These are phyloP conservation scores for Erythrophleum ivorense DNA, from an alignment of 331 rosid species.

Conservation along the genomic window DNA sequence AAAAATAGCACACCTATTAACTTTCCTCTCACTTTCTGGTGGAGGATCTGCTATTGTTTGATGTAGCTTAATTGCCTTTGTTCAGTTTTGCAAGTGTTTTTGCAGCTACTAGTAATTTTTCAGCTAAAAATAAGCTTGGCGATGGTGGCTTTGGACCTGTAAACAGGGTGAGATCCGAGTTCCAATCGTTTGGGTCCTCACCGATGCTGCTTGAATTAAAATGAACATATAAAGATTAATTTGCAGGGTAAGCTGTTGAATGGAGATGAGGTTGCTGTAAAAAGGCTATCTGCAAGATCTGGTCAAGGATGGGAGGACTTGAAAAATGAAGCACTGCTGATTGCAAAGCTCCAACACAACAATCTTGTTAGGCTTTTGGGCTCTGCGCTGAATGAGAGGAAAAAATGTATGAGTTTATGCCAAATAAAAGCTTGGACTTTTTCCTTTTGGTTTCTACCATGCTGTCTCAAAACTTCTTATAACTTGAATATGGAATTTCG, in stretches of 20 bases:
- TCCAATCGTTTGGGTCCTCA: too few species aligned
- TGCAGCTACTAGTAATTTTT: conserved; percentile 40
- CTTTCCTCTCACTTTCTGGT: conserved; percentile 12
- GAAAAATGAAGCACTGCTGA: conserved; percentile 40
- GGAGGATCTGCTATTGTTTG: conserved; percentile 43
- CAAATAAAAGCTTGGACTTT: conserved; percentile 44
- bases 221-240: not conserved
- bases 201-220: not conserved
- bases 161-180: conserved; percentile 37
- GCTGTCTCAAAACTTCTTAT: not conserved
- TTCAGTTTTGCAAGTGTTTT: conserved; percentile 46
- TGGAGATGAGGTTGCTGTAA: conserved; percentile 48
- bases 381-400: conserved; percentile 35
- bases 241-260: conserved; percentile 38
- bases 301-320: conserved; percentile 49
- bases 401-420: conserved; percentile 44
- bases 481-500: not conserved
- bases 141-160: conserved; percentile 61
- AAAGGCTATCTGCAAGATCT: conserved; percentile 44
- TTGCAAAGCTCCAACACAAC: conserved; percentile 60
- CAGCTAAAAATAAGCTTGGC: conserved; percentile 43
- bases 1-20: not conserved
- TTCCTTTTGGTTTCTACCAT: conserved; percentile 39
- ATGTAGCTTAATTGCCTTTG: conserved; percentile 40
- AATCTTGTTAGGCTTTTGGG: conserved; percentile 57